Base-by-base conservation (phyloP, 805 yeast genomes). In the Ogataea polymorpha region DNA sequence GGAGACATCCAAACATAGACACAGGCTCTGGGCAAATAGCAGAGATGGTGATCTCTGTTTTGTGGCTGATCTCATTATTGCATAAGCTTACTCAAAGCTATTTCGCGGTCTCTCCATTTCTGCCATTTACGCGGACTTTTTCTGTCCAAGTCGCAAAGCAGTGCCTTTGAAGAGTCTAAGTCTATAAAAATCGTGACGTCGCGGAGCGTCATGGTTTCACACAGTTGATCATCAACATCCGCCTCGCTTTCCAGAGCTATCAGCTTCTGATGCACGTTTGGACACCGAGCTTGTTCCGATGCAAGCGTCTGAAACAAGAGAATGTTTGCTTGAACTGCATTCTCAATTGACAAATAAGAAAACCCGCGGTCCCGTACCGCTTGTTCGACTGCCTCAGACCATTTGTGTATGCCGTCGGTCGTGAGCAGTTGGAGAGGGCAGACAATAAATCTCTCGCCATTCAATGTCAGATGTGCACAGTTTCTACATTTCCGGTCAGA, bases 121-220 rank as follows among this genome's bases (percentile, higher is more conserved):
- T 52, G 52, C 56, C 65, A 72, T 42, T 74, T 75, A 17, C 59
- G 38, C 10, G 58, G 56, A 2, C 72, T 64, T 50, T 77, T 77
- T 46, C 69, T 61, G 49, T 77, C 82, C 39, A 77, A 55, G 50
- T 77, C 82, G 31, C 74, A 61, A 26, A 77, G 56, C 32, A 58
- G 62, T 11, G 52, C 40, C 9, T 23, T 20, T 6, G 25, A 20
- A 6, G 39, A 39, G 7, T 60, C 65, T 31, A 74, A 59, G 32
- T 67, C 66, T 14, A 75, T 49, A 40, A 76, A 70, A 8, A 77
- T 46, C 1, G 80, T 77, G 12, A 74, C 73, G 50, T 77, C 82
- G 45, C 77, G 62, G 36, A 77, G 49, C 0, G 81, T 72, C 81
- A 77, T 77, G 2, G 69, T 65, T 15, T 66, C 53, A 6, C 67